Conservation (phyloP, 768 basidiomycete species). For the Cyathus striatus region DNA sequence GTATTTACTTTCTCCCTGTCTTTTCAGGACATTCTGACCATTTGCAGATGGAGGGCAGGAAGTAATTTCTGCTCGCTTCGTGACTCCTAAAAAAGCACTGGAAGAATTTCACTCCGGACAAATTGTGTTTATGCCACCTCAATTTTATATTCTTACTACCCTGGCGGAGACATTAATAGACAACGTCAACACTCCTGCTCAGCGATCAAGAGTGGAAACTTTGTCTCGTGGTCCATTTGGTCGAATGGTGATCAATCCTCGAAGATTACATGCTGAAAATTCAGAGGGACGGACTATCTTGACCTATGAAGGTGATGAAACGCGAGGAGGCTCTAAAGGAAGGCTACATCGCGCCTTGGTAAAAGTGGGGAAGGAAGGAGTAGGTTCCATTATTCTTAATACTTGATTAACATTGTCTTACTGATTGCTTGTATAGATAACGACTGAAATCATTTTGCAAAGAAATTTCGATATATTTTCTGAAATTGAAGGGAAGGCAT, state of each 20-base stretch:
- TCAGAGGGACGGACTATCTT: slow-evolving; percentile 42
- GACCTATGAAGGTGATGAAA: slow-evolving; percentile 70
- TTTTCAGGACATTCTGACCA: background rate
- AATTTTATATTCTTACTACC: slow-evolving; percentile 65
- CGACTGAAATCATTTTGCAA: slow-evolving; percentile 44
- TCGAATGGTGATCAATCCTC: slow-evolving; percentile 54
- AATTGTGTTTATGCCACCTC: slow-evolving; percentile 68
- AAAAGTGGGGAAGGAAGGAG: slow-evolving; percentile 42
- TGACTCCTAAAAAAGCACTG: slow-evolving; percentile 50
- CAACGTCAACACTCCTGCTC: slow-evolving; percentile 31
- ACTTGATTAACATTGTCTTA: slow-evolving; percentile 2
- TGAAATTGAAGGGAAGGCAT: slow-evolving; percentile 36
- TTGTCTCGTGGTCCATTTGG: slow-evolving; percentile 59
- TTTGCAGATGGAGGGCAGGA: slow-evolving; percentile 62
- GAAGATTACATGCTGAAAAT: slow-evolving; percentile 28
- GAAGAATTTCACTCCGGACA: slow-evolving; percentile 42
- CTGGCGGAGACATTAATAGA: slow-evolving; percentile 49
- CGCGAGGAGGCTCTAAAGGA: slow-evolving; percentile 54
- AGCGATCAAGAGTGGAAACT: slow-evolving; percentile 37
- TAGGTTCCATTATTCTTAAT: slow-evolving; percentile 24
- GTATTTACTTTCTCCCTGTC: slow-evolving; percentile 15
- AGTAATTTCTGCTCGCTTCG: slow-evolving; percentile 63
- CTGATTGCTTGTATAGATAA: slow-evolving; percentile 30
- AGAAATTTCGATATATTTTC: slow-evolving; percentile 67
- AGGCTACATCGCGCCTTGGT: slow-evolving; percentile 54